A percentile compares a stretch with the other conserved stretches of the same genome.
Conservation (phyloP, 2,329 filamentous ascomycete genomes). For the Neoascochyta sp. region DNA sequence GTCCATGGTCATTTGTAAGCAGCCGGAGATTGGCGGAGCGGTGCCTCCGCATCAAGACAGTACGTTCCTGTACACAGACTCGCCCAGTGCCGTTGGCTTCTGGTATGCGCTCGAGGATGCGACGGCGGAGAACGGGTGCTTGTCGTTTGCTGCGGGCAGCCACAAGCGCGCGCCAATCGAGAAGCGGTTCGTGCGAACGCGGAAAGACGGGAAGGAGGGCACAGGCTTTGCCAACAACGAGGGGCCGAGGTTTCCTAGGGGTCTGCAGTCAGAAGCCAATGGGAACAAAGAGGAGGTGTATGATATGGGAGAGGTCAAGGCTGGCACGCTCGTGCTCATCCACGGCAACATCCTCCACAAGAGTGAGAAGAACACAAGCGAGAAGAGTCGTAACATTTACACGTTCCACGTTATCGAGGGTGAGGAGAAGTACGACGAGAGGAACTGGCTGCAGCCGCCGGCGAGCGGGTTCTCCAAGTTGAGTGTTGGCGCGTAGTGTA, state of each 20-base stretch:
- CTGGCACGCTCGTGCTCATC: constrained; percentile 85
- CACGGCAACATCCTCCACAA: constrained; percentile 95
- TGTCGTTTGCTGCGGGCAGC: constrained; percentile 80
- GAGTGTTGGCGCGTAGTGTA: constrained; percentile 30
- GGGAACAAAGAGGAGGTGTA: constrained; percentile 56
- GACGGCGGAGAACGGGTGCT: constrained; percentile 77
- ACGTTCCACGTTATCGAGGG: constrained; percentile 97
- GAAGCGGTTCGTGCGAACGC: constrained; percentile 69
- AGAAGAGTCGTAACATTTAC: constrained; percentile 88
- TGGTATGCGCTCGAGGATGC: constrained; percentile 98
- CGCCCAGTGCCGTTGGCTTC: constrained; percentile 86
- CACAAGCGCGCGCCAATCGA: constrained; percentile 69
- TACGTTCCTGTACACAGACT: constrained; percentile 86
- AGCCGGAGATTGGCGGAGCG: constrained; percentile 89
- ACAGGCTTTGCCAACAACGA: constrained; percentile 59
- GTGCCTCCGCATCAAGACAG: constrained; percentile 91
- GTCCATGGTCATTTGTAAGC: constrained; percentile 98
- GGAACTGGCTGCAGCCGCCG: constrained; percentile 92
- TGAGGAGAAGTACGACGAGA: constrained; percentile 70
- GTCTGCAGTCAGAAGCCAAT: constrained; percentile 38
- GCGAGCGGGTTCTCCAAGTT: constrained; percentile 72
- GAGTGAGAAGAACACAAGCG: constrained; percentile 86
- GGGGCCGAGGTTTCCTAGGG: constrained; percentile 59
- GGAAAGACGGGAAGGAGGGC: constrained; percentile 32
- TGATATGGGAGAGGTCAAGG: constrained; percentile 80